Percentiles rank a stretch among this genome's conserved stretches.
These are phyloP conservation scores for Suillus luteus DNA, from an alignment of 768 basidiomycete species.

Conservation along the genomic window DNA sequence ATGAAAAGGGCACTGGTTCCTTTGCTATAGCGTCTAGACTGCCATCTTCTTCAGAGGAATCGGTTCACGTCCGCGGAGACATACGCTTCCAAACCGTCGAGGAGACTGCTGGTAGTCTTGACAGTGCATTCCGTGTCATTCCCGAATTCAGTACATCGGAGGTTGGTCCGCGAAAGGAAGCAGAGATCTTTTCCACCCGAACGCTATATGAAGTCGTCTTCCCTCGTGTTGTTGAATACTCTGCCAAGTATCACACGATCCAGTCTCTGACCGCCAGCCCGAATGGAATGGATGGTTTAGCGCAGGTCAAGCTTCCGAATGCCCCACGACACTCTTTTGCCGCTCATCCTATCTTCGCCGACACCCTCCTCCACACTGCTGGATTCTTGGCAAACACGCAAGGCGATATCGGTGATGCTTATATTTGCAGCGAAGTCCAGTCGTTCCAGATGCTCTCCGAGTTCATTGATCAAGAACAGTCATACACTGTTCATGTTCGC, in stretches of 20 bases:
- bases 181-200: conserved; percentile 55
- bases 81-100: conserved; percentile 39
- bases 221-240: conserved; percentile 67
- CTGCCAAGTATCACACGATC: conserved; percentile 57
- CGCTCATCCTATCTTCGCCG: conserved; percentile 60
- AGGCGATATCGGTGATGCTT: conserved; percentile 51
- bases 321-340: conserved; percentile 37
- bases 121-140: conserved; percentile 37
- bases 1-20: conserved; percentile 36
- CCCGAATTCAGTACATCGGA: conserved; percentile 37
- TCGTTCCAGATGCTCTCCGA: conserved; percentile 48
- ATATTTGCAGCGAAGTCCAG: conserved; percentile 62
- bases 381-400: conserved; percentile 70
- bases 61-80: conserved; percentile 48
- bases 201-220: conserved; percentile 69
- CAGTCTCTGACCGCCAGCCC: conserved; percentile 51
- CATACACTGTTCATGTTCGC: conserved; percentile 56
- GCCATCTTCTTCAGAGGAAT: conserved; percentile 33
- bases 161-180: conserved; percentile 26
- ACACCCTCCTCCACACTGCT: conserved; percentile 67
- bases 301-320: conserved; percentile 45
- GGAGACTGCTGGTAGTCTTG: conserved; percentile 40
- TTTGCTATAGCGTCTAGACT: conserved; percentile 51
- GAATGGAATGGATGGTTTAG: conserved; percentile 53
- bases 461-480: conserved; percentile 39